phyloP scores from a whole-genome alignment of 2,329 filamentous ascomycete genomes.

The Echinosphaeria canescens region DNA sequence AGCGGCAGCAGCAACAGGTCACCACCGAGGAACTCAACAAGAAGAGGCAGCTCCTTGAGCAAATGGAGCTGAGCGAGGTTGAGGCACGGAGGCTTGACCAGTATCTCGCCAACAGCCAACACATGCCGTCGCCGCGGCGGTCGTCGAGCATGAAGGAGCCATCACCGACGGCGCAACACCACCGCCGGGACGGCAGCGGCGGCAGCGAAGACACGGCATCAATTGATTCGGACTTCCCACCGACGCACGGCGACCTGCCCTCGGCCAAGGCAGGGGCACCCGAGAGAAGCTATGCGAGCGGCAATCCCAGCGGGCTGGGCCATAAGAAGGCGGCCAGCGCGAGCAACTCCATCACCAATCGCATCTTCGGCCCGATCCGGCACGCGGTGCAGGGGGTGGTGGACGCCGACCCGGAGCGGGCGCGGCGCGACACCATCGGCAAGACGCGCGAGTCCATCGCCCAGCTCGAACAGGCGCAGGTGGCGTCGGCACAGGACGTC shows the following conservation, averaged over 20 bases:
- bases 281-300: slow-evolving; percentile 23
- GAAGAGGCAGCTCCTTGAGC: slow-evolving; percentile 63
- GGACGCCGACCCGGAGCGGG: slow-evolving; percentile 87
- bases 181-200: slow-evolving; percentile 31
- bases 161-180: slow-evolving; percentile 17
- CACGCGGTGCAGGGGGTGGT: slow-evolving; percentile 94
- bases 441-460: slow-evolving; percentile 80
- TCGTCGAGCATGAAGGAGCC: slow-evolving; percentile 37
- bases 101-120: slow-evolving; percentile 59
- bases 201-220: slow-evolving; percentile 62
- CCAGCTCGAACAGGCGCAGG: slow-evolving; percentile 76
- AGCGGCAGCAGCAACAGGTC: slow-evolving; percentile 94
- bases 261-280: slow-evolving; percentile 52
- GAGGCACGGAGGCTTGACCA: slow-evolving; percentile 89
- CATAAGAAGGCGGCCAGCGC: slow-evolving; percentile 61
- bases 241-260: slow-evolving; percentile 56
- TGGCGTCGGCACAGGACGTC: slow-evolving; percentile 77
- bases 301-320: slow-evolving; percentile 18
- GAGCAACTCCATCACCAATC: slow-evolving; percentile 78
- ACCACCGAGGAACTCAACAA: slow-evolving; percentile 82
- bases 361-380: slow-evolving; percentile 86
- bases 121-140: slow-evolving; percentile 39
- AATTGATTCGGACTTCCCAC: slow-evolving; percentile 90
- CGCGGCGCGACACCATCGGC: slow-evolving; percentile 77
- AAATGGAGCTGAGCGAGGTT: slow-evolving; percentile 79